phyloP scores from a whole-genome alignment of 148 eudicot genomes.

The Rhododendron ferrugineum region DNA sequence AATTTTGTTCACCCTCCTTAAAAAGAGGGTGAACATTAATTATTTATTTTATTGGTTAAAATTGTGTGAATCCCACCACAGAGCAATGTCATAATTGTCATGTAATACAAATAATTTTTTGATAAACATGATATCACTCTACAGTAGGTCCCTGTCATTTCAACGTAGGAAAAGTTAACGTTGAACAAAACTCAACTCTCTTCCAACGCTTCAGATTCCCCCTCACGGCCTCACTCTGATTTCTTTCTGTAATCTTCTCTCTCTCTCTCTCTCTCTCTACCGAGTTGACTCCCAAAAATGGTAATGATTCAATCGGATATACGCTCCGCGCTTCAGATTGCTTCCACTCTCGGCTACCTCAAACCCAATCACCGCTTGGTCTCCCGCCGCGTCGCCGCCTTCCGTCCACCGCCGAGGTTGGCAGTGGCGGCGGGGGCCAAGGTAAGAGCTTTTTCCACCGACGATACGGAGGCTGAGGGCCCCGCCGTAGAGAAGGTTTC shows the following conservation, averaged over 20 bases:
- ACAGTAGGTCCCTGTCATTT: no score
- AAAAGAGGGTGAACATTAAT: no score
- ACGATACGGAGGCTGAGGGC: constrained; percentile 10
- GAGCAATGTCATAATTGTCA: no score
- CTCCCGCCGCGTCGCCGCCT: constrained; percentile 18
- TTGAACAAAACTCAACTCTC: no score
- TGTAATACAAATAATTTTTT: no score
- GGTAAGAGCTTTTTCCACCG: constrained; percentile 43
- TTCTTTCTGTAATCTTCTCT: background rate
- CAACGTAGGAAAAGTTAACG: no score
- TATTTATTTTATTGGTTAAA: no score
- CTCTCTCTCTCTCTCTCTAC: background rate
- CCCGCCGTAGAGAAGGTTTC: constrained; percentile 33
- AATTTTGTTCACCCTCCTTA: no score
- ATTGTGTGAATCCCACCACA: no score
- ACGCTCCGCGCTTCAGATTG: constrained; percentile 34
- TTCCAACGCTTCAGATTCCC: no score
- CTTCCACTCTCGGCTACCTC: constrained; percentile 29
- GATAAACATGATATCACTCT: no score
- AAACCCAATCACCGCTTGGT: constrained; percentile 6
- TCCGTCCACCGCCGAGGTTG: constrained; percentile 19
- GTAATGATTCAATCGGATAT: constrained; percentile 32
- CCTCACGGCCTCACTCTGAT: no score
- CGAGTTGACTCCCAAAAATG: background rate
- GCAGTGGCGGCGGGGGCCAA: background rate